A percentile compares a stretch with the other conserved stretches of the same genome.
phyloP scores from a whole-genome alignment of 176 grass and related monocot species.

The Triticum monococcum region DNA sequence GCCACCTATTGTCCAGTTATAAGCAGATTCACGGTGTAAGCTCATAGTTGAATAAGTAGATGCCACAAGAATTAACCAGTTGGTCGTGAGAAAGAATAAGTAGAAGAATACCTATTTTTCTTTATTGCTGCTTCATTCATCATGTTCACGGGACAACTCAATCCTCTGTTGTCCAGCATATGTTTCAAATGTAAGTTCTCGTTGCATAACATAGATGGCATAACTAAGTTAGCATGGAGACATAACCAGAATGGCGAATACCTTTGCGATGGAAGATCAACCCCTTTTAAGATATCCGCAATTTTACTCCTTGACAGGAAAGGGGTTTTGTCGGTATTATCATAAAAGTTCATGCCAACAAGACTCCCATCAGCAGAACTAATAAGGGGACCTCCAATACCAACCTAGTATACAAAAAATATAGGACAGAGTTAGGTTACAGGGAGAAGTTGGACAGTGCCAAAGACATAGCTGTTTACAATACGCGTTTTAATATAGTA shows the following conservation, averaged over 20 bases:
- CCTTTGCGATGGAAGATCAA: background rate
- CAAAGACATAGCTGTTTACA: background rate
- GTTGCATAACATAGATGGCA: background rate
- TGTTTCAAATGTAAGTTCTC: background rate
- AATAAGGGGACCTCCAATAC: slow-evolving; percentile 25
- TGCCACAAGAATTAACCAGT: background rate
- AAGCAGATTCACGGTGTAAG: background rate
- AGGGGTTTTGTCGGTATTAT: background rate
- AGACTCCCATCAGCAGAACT: background rate
- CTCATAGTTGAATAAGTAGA: background rate
- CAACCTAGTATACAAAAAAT: background rate
- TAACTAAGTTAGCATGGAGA: background rate
- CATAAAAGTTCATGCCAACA: slow-evolving; percentile 31
- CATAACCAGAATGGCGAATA: background rate
- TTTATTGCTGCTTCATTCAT: background rate
- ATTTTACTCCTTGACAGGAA: background rate
- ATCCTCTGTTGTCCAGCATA: background rate
- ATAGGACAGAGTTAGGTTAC: background rate
- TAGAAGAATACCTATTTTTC: background rate
- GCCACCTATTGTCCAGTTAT: background rate
- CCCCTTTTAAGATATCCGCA: background rate
- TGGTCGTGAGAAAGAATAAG: background rate
- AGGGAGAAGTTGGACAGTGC: background rate
- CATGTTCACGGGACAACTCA: background rate
- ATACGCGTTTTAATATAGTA: background rate